phyloP scores from a whole-genome alignment of 169 alveolate species.

The Cryptosporidium parvum region DNA sequence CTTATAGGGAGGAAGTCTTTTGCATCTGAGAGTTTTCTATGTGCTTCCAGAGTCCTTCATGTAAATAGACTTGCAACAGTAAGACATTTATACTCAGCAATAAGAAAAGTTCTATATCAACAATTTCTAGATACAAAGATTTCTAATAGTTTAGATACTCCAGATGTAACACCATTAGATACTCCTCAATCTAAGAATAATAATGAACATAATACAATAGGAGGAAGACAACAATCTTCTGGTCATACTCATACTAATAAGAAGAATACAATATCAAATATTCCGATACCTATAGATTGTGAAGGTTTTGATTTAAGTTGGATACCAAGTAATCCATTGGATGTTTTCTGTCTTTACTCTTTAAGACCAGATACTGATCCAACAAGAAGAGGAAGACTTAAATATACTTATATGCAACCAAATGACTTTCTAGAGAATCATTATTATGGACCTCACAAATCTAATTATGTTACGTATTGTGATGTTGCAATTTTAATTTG shows the following conservation, averaged over 20 bases:
- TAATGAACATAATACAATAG: not conserved
- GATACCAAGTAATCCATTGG: constrained; percentile 82
- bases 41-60: constrained; percentile 47
- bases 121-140: constrained; percentile 42
- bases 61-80: constrained; percentile 64
- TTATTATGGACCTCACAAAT: constrained; percentile 34
- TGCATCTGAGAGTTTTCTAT: constrained; percentile 43
- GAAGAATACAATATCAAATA: not conserved
- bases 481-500: constrained; percentile 78
- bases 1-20: constrained; percentile 51
- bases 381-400: constrained; percentile 82
- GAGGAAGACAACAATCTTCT: constrained; percentile 1
- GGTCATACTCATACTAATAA: not conserved
- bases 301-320: constrained; percentile 64
- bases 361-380: constrained; percentile 85
- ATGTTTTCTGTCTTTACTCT: constrained; percentile 84
- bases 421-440: constrained; percentile 61
- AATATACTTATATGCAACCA: constrained; percentile 85
- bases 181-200: constrained; percentile 40
- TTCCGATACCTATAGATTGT: constrained; percentile 1
- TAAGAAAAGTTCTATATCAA: constrained; percentile 28
- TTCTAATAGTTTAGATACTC: not conserved
- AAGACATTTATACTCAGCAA: constrained; percentile 27
- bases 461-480: constrained; percentile 38
- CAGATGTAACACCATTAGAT: constrained; percentile 9